Evolutionary conservation across 495 filamentous ascomycete genomes (phyloP), one percentile per base, ranked within the genome.

Genomic region (Trichoderma asperelloides): DNA sequence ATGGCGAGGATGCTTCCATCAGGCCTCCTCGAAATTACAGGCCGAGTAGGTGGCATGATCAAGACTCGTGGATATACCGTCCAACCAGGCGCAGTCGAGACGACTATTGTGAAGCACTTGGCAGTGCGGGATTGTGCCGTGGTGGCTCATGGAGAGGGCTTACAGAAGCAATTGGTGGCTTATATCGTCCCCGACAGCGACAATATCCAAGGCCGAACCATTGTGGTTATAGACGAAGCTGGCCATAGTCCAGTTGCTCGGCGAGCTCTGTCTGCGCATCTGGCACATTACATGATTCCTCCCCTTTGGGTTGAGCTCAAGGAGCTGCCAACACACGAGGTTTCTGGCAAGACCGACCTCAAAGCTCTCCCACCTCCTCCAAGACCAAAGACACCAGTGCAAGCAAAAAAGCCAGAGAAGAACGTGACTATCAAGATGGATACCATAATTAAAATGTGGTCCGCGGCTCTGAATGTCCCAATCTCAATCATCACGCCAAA

Each of bases 271-370:
- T 75, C 82, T 11, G 75, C 78, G 9, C 80, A 81, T 60, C 78
- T 90, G n/a, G 88, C 88, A 21, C 86, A 86, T 60, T 90, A 90
- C 67, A 90, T 90, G 88, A 86, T 90, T 65, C 88, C 88, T 0
- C 78, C 86, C 1, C 72, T 88, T 25, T 90, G 87, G 88, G 82
- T 89, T 66, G 79, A 82, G 49, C 63, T 90, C 41, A 78, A 84
- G 41, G 79, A 82, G 65, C 70, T 90, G 13, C 88, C 87, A 18
- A 89, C 87, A 0, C 82, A 87, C 66, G 83, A 82, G 66, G 88
- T 90, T 6, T 88, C 87, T 25, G 88, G 87, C 16, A 90, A 90
- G 74, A 82, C 86, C 37, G 85, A 90, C 69, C 76, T 86, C 33
- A 88, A 89, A 66, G 74, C 78, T 18, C 81, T 89, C 16, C 86